A percentile compares a stretch with the other conserved stretches of the same genome.
Evolutionary conservation across 345 rosid genomes (phyloP).

Genomic region (Punica granatum): DNA sequence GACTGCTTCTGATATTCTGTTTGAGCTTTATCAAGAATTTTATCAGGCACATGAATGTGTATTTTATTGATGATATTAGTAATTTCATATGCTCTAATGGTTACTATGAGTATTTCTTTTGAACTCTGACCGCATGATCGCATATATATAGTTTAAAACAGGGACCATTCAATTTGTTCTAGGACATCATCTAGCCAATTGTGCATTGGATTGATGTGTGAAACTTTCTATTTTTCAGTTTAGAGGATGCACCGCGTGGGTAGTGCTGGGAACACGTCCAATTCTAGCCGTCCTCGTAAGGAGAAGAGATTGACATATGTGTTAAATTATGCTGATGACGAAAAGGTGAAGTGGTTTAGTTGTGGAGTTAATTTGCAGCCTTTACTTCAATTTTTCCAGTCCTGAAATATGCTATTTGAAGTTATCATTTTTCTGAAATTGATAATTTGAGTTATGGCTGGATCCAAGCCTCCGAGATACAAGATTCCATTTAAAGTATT

Average conservation of each 20-base stretch:
- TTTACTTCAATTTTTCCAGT: background rate
- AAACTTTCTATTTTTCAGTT: constrained; percentile 5
- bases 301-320: constrained; percentile 96
- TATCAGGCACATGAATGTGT: background rate
- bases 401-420: background rate
- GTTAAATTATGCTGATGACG: constrained; percentile 61
- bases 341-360: constrained; percentile 44
- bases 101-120: background rate
- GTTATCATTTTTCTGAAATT: background rate
- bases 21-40: background rate
- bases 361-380: background rate
- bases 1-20: background rate
- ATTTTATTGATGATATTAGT: background rate
- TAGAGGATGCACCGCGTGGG: constrained; percentile 98
- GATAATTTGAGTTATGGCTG: background rate
- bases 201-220: background rate
- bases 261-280: constrained; percentile 82
- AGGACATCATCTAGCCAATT: background rate
- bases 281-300: constrained; percentile 86
- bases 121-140: background rate
- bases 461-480: background rate
- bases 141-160: background rate
- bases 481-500: background rate
- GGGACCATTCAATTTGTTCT: background rate
- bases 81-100: no score